These are phyloP conservation scores for Arabidopsis suecica DNA, from an alignment of 345 rosid species.

Conservation along the genomic window DNA sequence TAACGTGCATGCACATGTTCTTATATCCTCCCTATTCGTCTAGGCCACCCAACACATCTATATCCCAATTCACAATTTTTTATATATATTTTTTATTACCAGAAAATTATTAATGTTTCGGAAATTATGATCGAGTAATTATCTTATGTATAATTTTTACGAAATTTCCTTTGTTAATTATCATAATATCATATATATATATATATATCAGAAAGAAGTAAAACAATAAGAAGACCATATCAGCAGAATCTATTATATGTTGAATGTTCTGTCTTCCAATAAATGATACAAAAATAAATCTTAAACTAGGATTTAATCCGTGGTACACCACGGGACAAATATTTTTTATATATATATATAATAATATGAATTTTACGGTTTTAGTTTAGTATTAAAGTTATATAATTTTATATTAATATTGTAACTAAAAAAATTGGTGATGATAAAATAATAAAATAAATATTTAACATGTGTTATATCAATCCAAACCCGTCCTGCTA, in stretches of 20 bases:
- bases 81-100: no score
- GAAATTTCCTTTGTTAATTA: neutral
- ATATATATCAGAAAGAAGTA: neutral
- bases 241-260: neutral
- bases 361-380: no score
- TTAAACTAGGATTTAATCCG: no score
- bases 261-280: neutral
- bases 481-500: no score
- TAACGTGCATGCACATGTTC: constrained; percentile 48
- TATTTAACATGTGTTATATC: no score
- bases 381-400: no score
- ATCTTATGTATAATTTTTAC: neutral
- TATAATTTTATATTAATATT: no score
- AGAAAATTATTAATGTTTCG: neutral
- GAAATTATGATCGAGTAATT: neutral
- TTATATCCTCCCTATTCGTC: constrained; percentile 37
- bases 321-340: no score
- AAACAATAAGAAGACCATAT: neutral
- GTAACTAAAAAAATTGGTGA: no score
- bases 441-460: no score
- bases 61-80: neutral
- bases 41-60: constrained; percentile 26
- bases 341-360: no score
- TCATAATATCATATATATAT: no score
- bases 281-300: neutral